Conservation (phyloP, 164 flowering plant genomes). For the Tinospora cordifolia region DNA sequence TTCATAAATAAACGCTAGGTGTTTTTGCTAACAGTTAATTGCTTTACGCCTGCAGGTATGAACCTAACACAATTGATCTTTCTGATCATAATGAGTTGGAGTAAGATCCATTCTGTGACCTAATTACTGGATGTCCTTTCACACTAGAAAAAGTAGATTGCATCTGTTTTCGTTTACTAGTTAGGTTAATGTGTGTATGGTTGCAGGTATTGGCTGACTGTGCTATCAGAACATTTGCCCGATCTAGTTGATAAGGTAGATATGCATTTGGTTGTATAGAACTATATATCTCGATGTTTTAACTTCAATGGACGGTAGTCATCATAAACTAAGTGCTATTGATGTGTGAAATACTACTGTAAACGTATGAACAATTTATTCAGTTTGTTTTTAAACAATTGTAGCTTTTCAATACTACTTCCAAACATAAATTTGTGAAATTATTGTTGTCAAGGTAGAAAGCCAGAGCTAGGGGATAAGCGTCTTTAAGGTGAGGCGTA, state of each 20-base stretch:
- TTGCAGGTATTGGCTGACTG: slow-evolving; percentile 87
- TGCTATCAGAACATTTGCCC: slow-evolving; percentile 77
- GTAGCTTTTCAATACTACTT: background rate
- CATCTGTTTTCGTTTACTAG: slow-evolving; percentile 10
- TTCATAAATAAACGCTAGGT: background rate
- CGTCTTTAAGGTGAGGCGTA: too few relatives aligned
- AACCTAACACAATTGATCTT: slow-evolving; percentile 93
- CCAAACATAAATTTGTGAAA: background rate
- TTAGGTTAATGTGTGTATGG: slow-evolving; percentile 16
- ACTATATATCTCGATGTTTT: background rate
- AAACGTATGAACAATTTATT: background rate
- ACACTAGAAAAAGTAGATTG: background rate
- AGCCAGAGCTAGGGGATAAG: too few relatives aligned
- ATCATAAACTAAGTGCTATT: background rate
- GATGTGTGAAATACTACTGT: background rate
- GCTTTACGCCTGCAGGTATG: slow-evolving; percentile 55
- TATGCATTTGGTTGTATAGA: slow-evolving; percentile 3
- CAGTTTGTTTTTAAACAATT: background rate
- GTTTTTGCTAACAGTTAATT: slow-evolving; percentile 10
- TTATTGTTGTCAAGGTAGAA: too few relatives aligned
- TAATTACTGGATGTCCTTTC: background rate
- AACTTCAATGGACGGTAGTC: background rate
- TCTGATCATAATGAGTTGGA: slow-evolving; percentile 79
- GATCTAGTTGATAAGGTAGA: slow-evolving; percentile 97
- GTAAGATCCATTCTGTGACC: slow-evolving; percentile 39